Conservation (phyloP, 768 basidiomycete species). For the Russula virescens region DNA sequence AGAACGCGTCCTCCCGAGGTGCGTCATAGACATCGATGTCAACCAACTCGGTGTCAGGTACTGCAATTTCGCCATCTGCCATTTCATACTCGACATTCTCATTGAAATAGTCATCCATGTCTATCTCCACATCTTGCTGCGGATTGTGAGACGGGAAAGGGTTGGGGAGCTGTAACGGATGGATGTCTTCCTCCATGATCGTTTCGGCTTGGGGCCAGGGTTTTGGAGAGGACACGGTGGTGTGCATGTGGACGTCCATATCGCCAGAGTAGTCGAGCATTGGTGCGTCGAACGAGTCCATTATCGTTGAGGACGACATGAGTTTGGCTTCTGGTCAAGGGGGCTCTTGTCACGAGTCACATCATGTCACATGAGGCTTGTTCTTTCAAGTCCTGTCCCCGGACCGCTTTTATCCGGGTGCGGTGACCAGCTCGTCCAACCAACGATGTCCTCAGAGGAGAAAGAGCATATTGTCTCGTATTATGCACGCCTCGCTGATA, state of each 20-base stretch:
- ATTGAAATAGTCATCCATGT: constrained; percentile 24
- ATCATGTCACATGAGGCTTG: not conserved
- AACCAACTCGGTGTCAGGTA: constrained; percentile 19
- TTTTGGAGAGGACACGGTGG: constrained; percentile 24
- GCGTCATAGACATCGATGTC: constrained; percentile 24
- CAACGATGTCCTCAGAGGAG: constrained; percentile 1
- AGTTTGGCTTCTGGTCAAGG: constrained; percentile 5
- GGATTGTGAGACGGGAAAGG: constrained; percentile 12
- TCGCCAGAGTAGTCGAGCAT: constrained; percentile 25
- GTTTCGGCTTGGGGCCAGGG: constrained; percentile 22
- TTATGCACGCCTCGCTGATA: constrained; percentile 46
- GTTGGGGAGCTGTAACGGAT: constrained; percentile 7
- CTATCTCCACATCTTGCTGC: constrained; percentile 25
- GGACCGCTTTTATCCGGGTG: not conserved
- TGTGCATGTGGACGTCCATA: constrained; percentile 25
- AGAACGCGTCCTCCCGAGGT: constrained; percentile 13
- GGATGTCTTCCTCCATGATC: constrained; percentile 24
- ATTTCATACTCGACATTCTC: constrained; percentile 25
- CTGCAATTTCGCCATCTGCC: constrained; percentile 18
- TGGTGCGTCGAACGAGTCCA: constrained; percentile 25
- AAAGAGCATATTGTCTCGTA: not conserved
- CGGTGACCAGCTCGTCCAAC: not conserved
- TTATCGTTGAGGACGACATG: constrained; percentile 23
- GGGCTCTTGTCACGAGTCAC: constrained; percentile 1
- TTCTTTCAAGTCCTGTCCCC: not conserved